Evolutionary conservation across 129 eudicot species (phyloP).

Genomic region (Solidago caesia): DNA sequence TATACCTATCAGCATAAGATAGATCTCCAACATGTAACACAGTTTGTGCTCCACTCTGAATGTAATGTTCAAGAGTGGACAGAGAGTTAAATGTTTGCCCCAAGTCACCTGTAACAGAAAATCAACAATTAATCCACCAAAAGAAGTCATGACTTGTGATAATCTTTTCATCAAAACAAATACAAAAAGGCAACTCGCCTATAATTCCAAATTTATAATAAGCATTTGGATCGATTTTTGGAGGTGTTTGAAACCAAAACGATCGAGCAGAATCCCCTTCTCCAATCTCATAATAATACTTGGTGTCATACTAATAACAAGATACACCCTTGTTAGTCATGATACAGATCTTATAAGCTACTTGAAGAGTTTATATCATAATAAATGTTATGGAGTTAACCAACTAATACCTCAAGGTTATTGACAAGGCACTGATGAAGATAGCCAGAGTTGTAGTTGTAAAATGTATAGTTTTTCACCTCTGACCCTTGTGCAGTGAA

Average conservation of each 20-base stretch:
- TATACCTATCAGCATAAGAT: conserved; percentile 86
- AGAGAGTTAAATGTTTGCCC: conserved; percentile 95
- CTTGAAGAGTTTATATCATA: background rate
- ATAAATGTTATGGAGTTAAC: background rate
- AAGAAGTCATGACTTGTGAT: background rate
- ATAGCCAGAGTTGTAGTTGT: conserved; percentile 70
- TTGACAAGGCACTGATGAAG: conserved; percentile 64
- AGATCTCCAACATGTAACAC: conserved; percentile 92
- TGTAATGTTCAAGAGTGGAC: conserved; percentile 79
- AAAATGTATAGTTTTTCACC: conserved; percentile 59
- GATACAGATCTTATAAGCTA: background rate
- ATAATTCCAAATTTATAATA: conserved; percentile 74
- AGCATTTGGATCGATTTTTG: conserved; percentile 63
- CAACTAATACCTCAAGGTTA: conserved; percentile 57
- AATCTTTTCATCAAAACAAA: no score
- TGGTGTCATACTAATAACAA: conserved; percentile 53
- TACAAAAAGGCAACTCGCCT: conserved; percentile 35
- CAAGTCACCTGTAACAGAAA: conserved; percentile 70
- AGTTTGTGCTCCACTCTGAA: conserved; percentile 70
- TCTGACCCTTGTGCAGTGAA: conserved; percentile 45
- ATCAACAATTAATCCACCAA: background rate
- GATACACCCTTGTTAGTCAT: background rate
- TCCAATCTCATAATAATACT: conserved; percentile 73
- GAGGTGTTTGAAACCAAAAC: conserved; percentile 85
- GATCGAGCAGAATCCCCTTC: conserved; percentile 55